Base-by-base conservation (phyloP, 148 eudicot genomes). In the Linanthus parryae region DNA sequence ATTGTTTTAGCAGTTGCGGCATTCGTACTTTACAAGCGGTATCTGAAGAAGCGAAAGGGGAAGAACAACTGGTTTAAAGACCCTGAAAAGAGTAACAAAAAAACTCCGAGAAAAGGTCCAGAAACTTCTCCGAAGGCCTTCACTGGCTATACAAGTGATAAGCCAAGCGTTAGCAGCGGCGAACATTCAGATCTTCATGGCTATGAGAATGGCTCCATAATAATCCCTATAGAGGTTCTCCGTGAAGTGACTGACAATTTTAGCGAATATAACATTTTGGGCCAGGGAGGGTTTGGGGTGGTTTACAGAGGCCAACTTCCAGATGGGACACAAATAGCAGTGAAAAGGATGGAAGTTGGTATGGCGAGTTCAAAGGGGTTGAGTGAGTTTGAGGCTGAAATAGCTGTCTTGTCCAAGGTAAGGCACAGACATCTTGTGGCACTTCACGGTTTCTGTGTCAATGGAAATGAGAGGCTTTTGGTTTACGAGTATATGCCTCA, bases 401-500 rank as follows among this genome's bases (percentile, higher is more conserved):
- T 84, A 30, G 68, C 62, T 0, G 86, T 84, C 22, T 68, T 84
- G 0, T 58, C 86, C 0, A 75, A 72, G 59, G 92, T 84, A 1
- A 72, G 87, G 27, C 92, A 84, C 45, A 61, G 87, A 44, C 78
- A 84, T 70, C 54, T 84, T 48, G 86, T 84, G 18, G 75, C 87
- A 0, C 68, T 84, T 28, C 60, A 66, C 6, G 92, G 92, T 6
- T 80, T 53, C 22, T 84, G 87, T 39, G 34, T 70, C 11, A 56
- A 68, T 23, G 72, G 50, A 0, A 49, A 71, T 13, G 91, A 83
- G 61, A 76, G 81, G 62, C 59, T 83, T 20, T 58, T 80, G 62
- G 79, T 83, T 2, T 83, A 83, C 24, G 86, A 83, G 73, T 72
- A 72, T 30, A 83, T 84, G 92, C 77, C 87, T 10, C 77, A 74